A percentile compares a stretch with the other conserved stretches of the same genome.
Conservation (phyloP, 768 basidiomycete genomes). For the Dendrothele bispora region DNA sequence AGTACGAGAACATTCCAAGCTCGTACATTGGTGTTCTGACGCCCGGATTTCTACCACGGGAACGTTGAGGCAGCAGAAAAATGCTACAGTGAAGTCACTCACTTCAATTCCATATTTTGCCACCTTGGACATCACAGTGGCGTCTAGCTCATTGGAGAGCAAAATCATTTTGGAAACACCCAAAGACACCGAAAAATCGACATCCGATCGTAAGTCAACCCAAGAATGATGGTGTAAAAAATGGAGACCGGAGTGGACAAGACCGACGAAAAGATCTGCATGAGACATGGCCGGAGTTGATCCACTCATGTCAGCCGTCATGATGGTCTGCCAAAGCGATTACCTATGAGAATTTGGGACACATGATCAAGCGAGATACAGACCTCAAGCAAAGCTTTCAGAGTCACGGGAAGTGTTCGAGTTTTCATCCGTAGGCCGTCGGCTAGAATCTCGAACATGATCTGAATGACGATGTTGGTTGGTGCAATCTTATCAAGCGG, state of each 20-base stretch:
- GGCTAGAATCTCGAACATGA: conserved; percentile 50
- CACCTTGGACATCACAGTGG: conserved; percentile 37
- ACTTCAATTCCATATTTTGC: conserved; percentile 36
- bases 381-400: conserved; percentile 58
- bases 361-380: conserved; percentile 5
- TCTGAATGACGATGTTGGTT: conserved; percentile 34
- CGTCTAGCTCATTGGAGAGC: conserved; percentile 45
- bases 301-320: conserved; percentile 25
- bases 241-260: conserved; percentile 51
- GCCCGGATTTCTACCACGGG: conserved; percentile 31
- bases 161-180: conserved; percentile 55
- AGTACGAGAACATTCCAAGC: conserved; percentile 68
- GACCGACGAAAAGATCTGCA: conserved; percentile 30
- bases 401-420: conserved; percentile 45
- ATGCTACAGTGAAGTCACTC: conserved; percentile 7
- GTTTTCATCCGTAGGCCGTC: conserved; percentile 57
- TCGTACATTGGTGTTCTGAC: conserved; percentile 41
- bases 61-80: not conserved
- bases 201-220: conserved; percentile 44
- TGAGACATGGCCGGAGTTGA: conserved; percentile 31
- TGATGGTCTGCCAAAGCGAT: conserved; percentile 22
- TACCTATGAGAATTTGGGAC: not conserved
- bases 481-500: conserved; percentile 20
- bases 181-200: conserved; percentile 52
- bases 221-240: conserved; percentile 54